These are phyloP conservation scores for Coemansia sp. DNA, from an alignment of 192 early-diverging fungal species.

Conservation along the genomic window DNA sequence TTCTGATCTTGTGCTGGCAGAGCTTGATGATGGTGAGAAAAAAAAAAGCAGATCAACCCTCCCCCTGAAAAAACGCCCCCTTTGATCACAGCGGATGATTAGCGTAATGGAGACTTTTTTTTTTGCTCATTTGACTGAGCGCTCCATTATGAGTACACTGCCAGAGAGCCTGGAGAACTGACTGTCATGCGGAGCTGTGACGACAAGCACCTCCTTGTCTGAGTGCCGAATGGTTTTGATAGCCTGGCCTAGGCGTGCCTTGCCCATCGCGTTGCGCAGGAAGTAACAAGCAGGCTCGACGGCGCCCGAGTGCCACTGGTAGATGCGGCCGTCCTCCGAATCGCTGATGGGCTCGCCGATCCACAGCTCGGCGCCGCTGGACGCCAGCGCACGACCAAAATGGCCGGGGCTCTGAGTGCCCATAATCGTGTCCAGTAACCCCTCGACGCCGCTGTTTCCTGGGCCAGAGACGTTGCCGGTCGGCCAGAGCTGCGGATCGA, in stretches of 20 bases:
- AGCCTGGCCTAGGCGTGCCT: slow-evolving; percentile 29
- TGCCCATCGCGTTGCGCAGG: slow-evolving; percentile 14
- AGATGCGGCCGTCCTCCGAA: slow-evolving; percentile 37
- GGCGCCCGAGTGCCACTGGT: slow-evolving; percentile 27
- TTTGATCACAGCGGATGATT: too few relatives aligned
- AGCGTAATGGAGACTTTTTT: too few relatives aligned
- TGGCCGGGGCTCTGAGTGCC: slow-evolving; percentile 51
- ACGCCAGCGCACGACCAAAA: slow-evolving; percentile 47
- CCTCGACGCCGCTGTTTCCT: not conserved
- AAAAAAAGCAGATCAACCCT: not conserved
- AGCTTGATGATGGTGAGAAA: not conserved
- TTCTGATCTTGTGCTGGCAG: not conserved
- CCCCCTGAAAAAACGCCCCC: too few relatives aligned
- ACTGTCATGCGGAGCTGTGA: slow-evolving; percentile 46
- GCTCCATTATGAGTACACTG: slow-evolving; percentile 24
- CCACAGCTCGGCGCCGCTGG: slow-evolving; percentile 32
- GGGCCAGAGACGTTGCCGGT: not conserved
- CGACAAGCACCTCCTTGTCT: slow-evolving; percentile 23
- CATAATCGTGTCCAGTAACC: slow-evolving; percentile 32
- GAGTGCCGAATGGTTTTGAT: slow-evolving; percentile 9
- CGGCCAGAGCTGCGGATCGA: slow-evolving; percentile 39
- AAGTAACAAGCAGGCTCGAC: slow-evolving; percentile 23
- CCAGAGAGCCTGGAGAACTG: slow-evolving; percentile 43
- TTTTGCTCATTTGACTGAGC: not conserved
- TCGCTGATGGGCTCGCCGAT: slow-evolving; percentile 53